Conservation (phyloP, 345 rosid genomes). For the Brassica incana region DNA sequence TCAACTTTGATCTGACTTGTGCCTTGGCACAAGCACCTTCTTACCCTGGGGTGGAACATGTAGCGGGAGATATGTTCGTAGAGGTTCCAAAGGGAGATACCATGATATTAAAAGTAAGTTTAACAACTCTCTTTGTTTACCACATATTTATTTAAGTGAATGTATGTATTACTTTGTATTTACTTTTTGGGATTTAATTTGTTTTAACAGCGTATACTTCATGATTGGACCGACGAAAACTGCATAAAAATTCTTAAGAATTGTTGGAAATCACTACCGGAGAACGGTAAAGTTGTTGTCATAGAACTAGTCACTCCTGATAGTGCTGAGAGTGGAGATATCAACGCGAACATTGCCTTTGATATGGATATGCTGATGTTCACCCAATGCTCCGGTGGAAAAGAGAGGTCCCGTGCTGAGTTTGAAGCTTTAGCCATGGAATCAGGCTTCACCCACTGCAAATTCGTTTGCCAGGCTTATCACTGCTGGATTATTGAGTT, state of each 20-base stretch:
- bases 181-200: not conserved
- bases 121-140: not conserved
- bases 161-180: not conserved
- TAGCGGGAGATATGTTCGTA: slow-evolving; percentile 82
- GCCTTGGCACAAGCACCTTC: slow-evolving; percentile 43
- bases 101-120: slow-evolving; percentile 57
- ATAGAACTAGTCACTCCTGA: slow-evolving; percentile 45
- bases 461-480: slow-evolving; percentile 23
- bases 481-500: slow-evolving; percentile 37
- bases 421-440: slow-evolving; percentile 43
- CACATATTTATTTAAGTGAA: not conserved
- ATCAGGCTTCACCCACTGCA: slow-evolving; percentile 46
- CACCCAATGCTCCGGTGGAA: slow-evolving; percentile 44
- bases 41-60: slow-evolving; percentile 53
- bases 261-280: slow-evolving; percentile 49
- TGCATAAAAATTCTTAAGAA: slow-evolving; percentile 51
- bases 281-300: slow-evolving; percentile 46
- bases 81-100: slow-evolving; percentile 77
- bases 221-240: slow-evolving; percentile 47
- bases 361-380: slow-evolving; percentile 50
- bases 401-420: slow-evolving; percentile 51
- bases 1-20: slow-evolving; percentile 50
- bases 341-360: slow-evolving; percentile 41
- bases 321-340: slow-evolving; percentile 29
- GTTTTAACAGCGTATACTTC: slow-evolving; percentile 44